Conservation (phyloP, 2,329 filamentous ascomycete genomes). For the Colletotrichum zoysiae region DNA sequence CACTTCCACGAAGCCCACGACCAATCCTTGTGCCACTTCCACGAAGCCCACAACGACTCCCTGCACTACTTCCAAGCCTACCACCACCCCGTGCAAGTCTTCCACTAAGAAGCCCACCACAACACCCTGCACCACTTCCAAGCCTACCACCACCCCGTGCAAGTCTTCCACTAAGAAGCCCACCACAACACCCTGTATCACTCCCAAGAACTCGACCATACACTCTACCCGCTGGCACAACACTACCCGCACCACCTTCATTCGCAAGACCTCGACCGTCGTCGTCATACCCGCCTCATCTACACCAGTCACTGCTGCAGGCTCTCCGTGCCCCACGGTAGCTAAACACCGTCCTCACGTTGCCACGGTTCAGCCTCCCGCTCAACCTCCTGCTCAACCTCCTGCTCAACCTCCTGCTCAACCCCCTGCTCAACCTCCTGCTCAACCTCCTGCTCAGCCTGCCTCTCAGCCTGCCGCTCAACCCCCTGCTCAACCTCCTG, state of each 20-base stretch:
- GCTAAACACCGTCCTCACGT: not conserved
- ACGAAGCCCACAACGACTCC: not conserved
- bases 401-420: not conserved
- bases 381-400: not conserved
- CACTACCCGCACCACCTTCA: slow-evolving; percentile 23
- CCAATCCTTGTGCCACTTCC: not conserved
- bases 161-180: not conserved
- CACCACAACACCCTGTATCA: not conserved
- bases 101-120: not conserved
- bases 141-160: not conserved
- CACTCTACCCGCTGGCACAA: slow-evolving; percentile 16
- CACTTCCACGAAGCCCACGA: not conserved
- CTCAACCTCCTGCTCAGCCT: not conserved
- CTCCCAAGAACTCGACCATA: slow-evolving; percentile 5
- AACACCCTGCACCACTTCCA: not conserved
- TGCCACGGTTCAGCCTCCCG: not conserved
- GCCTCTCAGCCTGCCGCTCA: not conserved
- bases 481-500: not conserved
- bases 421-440: not conserved
- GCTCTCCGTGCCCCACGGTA: not conserved
- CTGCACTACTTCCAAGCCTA: not conserved
- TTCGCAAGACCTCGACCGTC: slow-evolving; percentile 6
- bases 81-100: not conserved
- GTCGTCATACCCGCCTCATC: not conserved
- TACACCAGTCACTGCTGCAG: not conserved